These are phyloP conservation scores for Pleurotus citrinopileatus DNA, from an alignment of 768 basidiomycete species.

Conservation along the genomic window DNA sequence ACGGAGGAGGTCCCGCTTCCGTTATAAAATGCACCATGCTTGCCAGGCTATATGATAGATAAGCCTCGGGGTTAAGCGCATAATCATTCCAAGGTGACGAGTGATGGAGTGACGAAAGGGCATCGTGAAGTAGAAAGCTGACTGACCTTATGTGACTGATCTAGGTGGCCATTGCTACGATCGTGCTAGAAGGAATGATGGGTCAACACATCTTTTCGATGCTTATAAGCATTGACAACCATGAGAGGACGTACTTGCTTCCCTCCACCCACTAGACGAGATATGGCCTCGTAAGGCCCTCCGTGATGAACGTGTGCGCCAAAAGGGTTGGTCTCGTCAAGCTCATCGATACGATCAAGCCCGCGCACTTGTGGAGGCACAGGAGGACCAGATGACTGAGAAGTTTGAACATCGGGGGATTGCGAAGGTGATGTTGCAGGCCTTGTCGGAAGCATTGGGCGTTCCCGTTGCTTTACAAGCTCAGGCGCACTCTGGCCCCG, in stretches of 20 bases:
- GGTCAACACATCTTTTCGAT: too few species aligned
- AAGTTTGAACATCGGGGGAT: neutral
- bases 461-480: constrained; percentile 11
- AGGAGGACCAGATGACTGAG: neutral
- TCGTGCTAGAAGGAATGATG: neutral
- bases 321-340: constrained; percentile 73
- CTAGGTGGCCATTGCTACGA: neutral
- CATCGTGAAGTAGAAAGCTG: neutral
- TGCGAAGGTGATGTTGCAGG: constrained; percentile 18
- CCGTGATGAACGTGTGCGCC: constrained; percentile 63
- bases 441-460: constrained; percentile 21
- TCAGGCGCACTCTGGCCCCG: constrained; percentile 18
- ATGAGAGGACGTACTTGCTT: neutral
- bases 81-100: too few species aligned
- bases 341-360: constrained; percentile 73
- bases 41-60: neutral
- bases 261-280: constrained; percentile 17
- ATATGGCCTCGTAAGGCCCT: constrained; percentile 71
- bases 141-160: neutral
- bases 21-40: neutral
- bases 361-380: constrained; percentile 18
- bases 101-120: neutral
- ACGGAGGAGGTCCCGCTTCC: neutral
- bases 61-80: neutral
- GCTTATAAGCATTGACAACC: too few species aligned